Conservation (phyloP, 805 yeast genomes). For the Yarrowia porcina region DNA sequence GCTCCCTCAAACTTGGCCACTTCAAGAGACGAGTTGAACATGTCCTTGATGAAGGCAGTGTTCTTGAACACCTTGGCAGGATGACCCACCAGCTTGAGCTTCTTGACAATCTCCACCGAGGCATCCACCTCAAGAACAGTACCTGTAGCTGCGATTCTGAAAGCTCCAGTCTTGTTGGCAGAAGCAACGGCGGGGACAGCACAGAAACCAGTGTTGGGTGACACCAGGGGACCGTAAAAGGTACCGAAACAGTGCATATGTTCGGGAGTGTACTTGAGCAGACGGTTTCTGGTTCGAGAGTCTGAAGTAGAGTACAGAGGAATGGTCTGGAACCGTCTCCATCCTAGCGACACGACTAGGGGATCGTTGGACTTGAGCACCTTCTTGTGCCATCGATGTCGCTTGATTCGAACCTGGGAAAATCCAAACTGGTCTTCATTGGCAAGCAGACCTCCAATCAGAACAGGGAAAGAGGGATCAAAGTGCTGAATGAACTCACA, state of each 20-base stretch:
- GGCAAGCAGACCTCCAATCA: slow-evolving; percentile 85
- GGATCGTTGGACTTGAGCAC: slow-evolving; percentile 95
- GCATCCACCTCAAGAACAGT: slow-evolving; percentile 88
- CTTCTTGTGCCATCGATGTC: slow-evolving; percentile 99
- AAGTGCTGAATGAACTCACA: slow-evolving; percentile 87
- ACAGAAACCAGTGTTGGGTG: slow-evolving; percentile 96
- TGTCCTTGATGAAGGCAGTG: slow-evolving; percentile 95
- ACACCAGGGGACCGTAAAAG: slow-evolving; percentile 93
- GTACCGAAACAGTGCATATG: slow-evolving; percentile 96
- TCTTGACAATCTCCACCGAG: slow-evolving; percentile 88
- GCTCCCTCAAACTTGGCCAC: slow-evolving; percentile 99
- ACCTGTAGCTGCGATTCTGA: slow-evolving; percentile 96
- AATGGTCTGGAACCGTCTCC: slow-evolving; percentile 97
- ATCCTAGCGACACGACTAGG: slow-evolving; percentile 85
- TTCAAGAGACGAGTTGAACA: slow-evolving; percentile 89
- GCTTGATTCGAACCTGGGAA: slow-evolving; percentile 87
- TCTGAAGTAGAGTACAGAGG: slow-evolving; percentile 96
- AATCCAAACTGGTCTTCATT: slow-evolving; percentile 93
- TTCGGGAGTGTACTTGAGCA: slow-evolving; percentile 97
- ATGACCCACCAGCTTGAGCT: slow-evolving; percentile 89
- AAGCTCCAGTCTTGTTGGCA: slow-evolving; percentile 79
- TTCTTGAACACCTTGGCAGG: slow-evolving; percentile 92
- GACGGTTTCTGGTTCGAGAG: slow-evolving; percentile 94
- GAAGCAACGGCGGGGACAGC: slow-evolving; percentile 88
- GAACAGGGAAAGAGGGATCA: slow-evolving; percentile 78